Conservation (phyloP, 2,329 filamentous ascomycete genomes). For the Hypoxylon sp. region DNA sequence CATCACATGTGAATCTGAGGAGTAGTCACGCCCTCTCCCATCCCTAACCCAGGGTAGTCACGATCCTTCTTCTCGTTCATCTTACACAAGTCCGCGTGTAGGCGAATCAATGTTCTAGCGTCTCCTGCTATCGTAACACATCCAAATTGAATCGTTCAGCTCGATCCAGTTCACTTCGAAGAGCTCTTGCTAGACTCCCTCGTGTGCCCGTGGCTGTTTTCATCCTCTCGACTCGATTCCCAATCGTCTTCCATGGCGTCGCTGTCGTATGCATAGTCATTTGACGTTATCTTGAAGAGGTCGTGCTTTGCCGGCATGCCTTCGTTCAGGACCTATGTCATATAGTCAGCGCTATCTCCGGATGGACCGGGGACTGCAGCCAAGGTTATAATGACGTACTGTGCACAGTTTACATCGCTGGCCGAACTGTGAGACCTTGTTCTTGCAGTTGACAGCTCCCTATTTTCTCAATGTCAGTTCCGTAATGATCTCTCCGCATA, state of each 20-base stretch:
- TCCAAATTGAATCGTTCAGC: not conserved
- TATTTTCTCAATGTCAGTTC: slow-evolving; percentile 28
- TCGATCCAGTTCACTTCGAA: slow-evolving; percentile 24
- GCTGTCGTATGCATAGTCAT: slow-evolving; percentile 34
- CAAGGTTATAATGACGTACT: slow-evolving; percentile 39
- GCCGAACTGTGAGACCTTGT: slow-evolving; percentile 50
- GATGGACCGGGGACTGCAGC: not conserved
- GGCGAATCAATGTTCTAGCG: not conserved
- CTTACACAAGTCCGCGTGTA: not conserved
- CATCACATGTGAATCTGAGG: not conserved
- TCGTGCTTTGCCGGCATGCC: slow-evolving; percentile 43
- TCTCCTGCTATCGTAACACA: not conserved
- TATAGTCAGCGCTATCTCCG: not conserved
- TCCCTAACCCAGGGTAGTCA: not conserved
- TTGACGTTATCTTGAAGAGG: slow-evolving; percentile 24
- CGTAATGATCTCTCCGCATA: not conserved
- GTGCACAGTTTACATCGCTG: slow-evolving; percentile 49
- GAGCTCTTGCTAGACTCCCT: slow-evolving; percentile 30
- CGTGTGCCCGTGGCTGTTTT: slow-evolving; percentile 8
- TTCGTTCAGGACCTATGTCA: slow-evolving; percentile 48
- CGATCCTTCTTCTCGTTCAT: not conserved
- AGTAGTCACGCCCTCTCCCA: not conserved
- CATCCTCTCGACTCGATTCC: slow-evolving; percentile 23
- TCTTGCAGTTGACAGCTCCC: slow-evolving; percentile 49
- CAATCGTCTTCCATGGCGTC: slow-evolving; percentile 22